Evolutionary conservation across 768 basidiomycete species (phyloP).

Genomic region (Lactarius sp.): DNA sequence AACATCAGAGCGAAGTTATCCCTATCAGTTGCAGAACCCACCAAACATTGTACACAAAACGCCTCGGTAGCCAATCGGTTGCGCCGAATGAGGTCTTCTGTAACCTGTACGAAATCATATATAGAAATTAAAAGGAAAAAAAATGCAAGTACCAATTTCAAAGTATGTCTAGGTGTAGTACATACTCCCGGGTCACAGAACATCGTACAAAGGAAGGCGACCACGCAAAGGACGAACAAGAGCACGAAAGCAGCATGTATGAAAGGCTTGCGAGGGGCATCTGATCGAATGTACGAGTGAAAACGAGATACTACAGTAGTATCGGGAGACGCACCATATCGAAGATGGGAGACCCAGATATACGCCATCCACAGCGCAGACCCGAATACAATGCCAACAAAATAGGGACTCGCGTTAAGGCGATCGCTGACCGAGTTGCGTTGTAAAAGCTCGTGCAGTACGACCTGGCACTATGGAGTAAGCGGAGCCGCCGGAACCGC

Average conservation of each 20-base stretch:
- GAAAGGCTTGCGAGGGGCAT: neutral
- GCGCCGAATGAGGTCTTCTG: neutral
- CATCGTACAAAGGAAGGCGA: neutral
- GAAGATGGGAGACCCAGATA: conserved; percentile 10
- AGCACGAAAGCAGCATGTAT: neutral
- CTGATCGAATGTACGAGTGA: neutral
- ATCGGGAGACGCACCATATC: neutral
- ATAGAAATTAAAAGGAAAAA: neutral
- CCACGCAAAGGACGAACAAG: neutral
- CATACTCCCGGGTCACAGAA: conserved; percentile 12
- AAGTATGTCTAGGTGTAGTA: neutral
- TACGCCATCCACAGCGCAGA: neutral
- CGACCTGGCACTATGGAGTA: neutral
- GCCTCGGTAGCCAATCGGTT: neutral
- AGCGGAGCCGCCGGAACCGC: neutral
- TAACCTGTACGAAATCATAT: neutral
- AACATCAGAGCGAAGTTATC: neutral
- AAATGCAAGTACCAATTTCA: conserved; percentile 1
- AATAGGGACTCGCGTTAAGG: neutral
- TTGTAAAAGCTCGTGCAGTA: neutral
- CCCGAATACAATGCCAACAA: neutral
- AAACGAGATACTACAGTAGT: neutral
- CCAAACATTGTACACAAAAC: conserved; percentile 10
- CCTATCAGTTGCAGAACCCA: neutral
- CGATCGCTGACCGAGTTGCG: neutral